phyloP scores from a whole-genome alignment of 2,329 filamentous ascomycete genomes.

The Aspergillus tanneri region DNA sequence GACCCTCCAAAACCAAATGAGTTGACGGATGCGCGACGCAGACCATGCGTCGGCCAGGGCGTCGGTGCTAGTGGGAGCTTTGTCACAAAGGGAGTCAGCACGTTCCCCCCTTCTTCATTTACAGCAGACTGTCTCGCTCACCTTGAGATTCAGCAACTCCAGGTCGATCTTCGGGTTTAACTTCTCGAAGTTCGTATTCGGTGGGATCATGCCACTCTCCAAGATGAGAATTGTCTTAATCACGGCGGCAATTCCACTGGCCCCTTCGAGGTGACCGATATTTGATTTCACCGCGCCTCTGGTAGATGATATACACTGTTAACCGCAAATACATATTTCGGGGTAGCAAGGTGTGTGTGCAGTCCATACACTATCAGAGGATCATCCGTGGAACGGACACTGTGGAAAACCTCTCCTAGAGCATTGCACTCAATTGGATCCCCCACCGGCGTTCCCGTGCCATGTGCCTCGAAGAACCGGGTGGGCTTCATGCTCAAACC shows the following conservation, averaged over 20 bases:
- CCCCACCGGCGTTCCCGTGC: slow-evolving; percentile 38
- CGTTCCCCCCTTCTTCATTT: not conserved
- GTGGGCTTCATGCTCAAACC: not conserved
- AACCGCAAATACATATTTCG: too few species aligned
- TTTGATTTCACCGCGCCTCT: slow-evolving; percentile 22
- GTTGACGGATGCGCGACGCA: slow-evolving; percentile 33
- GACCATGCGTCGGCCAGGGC: slow-evolving; percentile 28
- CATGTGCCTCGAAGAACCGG: slow-evolving; percentile 5
- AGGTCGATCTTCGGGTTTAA: slow-evolving; percentile 38
- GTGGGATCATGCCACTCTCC: slow-evolving; percentile 45
- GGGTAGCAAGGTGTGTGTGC: too few species aligned
- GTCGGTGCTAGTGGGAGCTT: not conserved
- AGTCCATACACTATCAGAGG: slow-evolving; percentile 2
- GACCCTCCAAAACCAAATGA: slow-evolving; percentile 41
- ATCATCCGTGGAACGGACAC: not conserved
- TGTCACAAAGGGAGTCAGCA: not conserved
- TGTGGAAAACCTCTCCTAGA: slow-evolving; percentile 13
- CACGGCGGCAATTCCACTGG: slow-evolving; percentile 39
- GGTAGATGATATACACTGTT: too few species aligned
- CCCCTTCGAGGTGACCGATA: slow-evolving; percentile 30
- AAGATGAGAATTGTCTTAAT: slow-evolving; percentile 47
- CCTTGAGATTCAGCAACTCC: slow-evolving; percentile 37
- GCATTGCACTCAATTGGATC: slow-evolving; percentile 21
- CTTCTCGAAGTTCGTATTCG: slow-evolving; percentile 44
- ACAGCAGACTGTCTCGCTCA: not conserved